Base-by-base conservation (phyloP, 2,329 filamentous ascomycete species). In the Trichoderma sp. region DNA sequence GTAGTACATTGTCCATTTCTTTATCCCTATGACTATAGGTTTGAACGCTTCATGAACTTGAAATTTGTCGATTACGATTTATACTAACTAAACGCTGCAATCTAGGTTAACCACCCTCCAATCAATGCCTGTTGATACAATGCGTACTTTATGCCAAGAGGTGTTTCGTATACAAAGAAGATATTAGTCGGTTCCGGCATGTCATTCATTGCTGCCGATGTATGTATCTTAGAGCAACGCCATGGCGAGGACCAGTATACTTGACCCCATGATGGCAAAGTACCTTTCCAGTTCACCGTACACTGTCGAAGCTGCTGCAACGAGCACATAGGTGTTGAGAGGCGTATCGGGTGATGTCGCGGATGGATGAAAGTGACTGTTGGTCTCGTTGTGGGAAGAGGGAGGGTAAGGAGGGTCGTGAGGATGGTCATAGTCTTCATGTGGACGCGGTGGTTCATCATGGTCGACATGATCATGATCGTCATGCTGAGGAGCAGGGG, bases 101-200 rank as follows among this genome's bases (percentile, higher is more conserved):
- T 39, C 17, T 45, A 34, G 7, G 10, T 9, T 1, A 34, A 34
- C 12, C 15, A 24, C 9, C 30, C 26, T 19, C 28, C 24, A 19
- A 63, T 21, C 55, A 28, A 56, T 43, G 21, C 5, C 34, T 39
- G 34, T 39, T 28, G 39, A n/a, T 26, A 56, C n/a, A 47, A 19
- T 26, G 34, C 21, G 44, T 30, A 51, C 14, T 52, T 12, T 52
- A 58, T 58, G 62, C 62, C 24, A 5, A 19, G 26, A 54, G 47
- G 47, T 59, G 45, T 59, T 39, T 39, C 59, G 62, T 59, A 39
- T 26, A 64, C 44, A 57, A 64, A 61, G 7, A 34, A 64, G 19
- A 57, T 34, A 15, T 24, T 6, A 12, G 12, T 15, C 30, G 12
- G 47, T 28, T 26, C 28, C 21, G 41, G 41, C n/a, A 14, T 12